phyloP scores from a whole-genome alignment of 169 alveolate genomes.

The Toxoplasma gondii region DNA sequence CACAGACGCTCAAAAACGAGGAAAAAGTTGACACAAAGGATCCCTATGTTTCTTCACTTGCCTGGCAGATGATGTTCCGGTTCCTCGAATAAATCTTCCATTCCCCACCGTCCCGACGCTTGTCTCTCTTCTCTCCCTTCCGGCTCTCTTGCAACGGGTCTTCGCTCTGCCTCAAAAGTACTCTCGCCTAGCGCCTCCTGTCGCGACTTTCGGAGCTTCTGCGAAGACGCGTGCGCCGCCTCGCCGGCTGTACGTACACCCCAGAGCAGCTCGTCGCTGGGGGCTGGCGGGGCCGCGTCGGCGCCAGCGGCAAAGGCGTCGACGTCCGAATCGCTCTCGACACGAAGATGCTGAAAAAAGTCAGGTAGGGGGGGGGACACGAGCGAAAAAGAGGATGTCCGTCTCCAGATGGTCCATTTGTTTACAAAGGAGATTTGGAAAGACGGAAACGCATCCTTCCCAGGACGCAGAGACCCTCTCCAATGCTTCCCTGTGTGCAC shows the following conservation, averaged over 20 bases:
- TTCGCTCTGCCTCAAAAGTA: neutral
- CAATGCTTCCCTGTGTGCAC: too few species aligned
- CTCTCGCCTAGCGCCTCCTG: neutral
- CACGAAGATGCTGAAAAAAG: neutral
- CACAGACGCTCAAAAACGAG: too few species aligned
- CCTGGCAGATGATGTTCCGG: slow-evolving; percentile 49
- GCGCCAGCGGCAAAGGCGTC: neutral
- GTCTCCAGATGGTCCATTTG: too few species aligned
- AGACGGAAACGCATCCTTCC: too few species aligned
- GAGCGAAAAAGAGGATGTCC: too few species aligned
- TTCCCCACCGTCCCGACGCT: neutral
- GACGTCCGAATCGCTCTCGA: neutral
- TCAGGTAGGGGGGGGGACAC: neutral
- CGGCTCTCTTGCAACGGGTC: neutral
- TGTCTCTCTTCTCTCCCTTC: neutral
- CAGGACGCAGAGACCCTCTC: too few species aligned
- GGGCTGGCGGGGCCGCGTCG: neutral
- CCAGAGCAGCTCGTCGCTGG: neutral
- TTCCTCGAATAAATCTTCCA: slow-evolving; percentile 52
- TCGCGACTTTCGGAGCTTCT: neutral
- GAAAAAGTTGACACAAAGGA: too few species aligned
- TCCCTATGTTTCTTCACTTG: too few species aligned
- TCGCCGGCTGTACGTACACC: neutral
- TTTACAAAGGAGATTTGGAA: too few species aligned
- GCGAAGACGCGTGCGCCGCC: neutral